Base-by-base conservation (phyloP, 305 asterid species). In the Rubia balearica region DNA sequence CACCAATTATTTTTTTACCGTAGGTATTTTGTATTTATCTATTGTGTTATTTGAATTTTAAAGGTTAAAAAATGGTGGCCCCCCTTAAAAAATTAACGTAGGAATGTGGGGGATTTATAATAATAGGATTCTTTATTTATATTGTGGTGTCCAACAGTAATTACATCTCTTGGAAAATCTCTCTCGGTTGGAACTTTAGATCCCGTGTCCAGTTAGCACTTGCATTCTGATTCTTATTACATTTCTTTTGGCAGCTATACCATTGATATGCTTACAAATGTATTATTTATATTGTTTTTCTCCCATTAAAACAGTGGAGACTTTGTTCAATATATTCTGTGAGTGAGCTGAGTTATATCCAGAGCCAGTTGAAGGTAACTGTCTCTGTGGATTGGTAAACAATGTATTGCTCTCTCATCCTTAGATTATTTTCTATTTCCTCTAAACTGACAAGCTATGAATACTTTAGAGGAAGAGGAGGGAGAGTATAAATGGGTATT, bases 331-430 rank as follows among this genome's bases (percentile, higher is more conserved):
- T 36, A 40, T 88, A 68, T 93, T 93, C 65, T 93, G 98, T 75
- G 96, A 91, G 80, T 93, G 98, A 68, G 98, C 97, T 74, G 98
- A 93, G 85, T 88, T 93, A 41, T 91, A 93, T 78, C 97, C 97
- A 61, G 98, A 88, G 76, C 95, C 92, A 49, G 56, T 69, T 11
- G 95, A 81, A 74, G 96, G 91, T 85, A 74, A 80, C 56, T 69
- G 42, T 71, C 71, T 8, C 33, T 74, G 36, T 73, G 33, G 14
- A 71, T 60, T 61, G 60, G 48, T 24, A 67, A 73, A 24, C 36
- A 24, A 66, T 51, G 62, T 13, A 19, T 60, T 19, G 57, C 11
- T 48, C 24, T 51, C 21, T 45, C 71, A 2, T 27, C 27, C 8
- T 53, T 73, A 65, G 12, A 48, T 14, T 27, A 63, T 61, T 41